phyloP scores from a whole-genome alignment of 1,284 basidiomycete genomes.

The Butyriboletus appendiculatus region DNA sequence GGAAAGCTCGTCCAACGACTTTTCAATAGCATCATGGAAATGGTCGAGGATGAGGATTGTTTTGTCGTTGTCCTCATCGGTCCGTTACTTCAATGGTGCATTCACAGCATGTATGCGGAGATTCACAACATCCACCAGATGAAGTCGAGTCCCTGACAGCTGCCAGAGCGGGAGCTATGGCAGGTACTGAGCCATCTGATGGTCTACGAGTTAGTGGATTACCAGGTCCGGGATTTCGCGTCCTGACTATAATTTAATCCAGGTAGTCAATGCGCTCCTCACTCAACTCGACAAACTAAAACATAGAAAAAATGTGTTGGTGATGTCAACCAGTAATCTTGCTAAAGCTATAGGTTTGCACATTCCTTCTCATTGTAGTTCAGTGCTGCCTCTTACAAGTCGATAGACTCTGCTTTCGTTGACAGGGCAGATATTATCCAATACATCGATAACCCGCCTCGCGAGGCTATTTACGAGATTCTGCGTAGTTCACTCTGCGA shows the following conservation, averaged over 20 bases:
- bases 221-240: not conserved
- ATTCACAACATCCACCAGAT: slow-evolving; percentile 50
- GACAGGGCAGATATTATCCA: slow-evolving; percentile 98
- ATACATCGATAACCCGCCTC: slow-evolving; percentile 88
- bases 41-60: slow-evolving; percentile 86
- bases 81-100: slow-evolving; percentile 33
- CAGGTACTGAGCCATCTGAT: slow-evolving; percentile 93
- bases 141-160: slow-evolving; percentile 97
- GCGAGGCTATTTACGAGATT: slow-evolving; percentile 93
- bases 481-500: slow-evolving; percentile 83
- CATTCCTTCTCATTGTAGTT: not conserved
- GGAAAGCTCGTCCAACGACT: slow-evolving; percentile 97
- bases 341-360: slow-evolving; percentile 87
- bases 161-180: slow-evolving; percentile 91
- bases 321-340: slow-evolving; percentile 97
- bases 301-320: slow-evolving; percentile 88
- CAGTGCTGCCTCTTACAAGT: slow-evolving; percentile 4
- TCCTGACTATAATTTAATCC: slow-evolving; percentile 4
- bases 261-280: slow-evolving; percentile 97
- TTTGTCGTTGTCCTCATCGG: slow-evolving; percentile 97
- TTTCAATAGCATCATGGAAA: slow-evolving; percentile 86
- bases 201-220: slow-evolving; percentile 75
- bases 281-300: slow-evolving; percentile 97
- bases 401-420: slow-evolving; percentile 88
- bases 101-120: slow-evolving; percentile 4